Evolutionary conservation across 352 stramenopile species (phyloP).

Genomic region (Phytopythium cucurbitacearum): DNA sequence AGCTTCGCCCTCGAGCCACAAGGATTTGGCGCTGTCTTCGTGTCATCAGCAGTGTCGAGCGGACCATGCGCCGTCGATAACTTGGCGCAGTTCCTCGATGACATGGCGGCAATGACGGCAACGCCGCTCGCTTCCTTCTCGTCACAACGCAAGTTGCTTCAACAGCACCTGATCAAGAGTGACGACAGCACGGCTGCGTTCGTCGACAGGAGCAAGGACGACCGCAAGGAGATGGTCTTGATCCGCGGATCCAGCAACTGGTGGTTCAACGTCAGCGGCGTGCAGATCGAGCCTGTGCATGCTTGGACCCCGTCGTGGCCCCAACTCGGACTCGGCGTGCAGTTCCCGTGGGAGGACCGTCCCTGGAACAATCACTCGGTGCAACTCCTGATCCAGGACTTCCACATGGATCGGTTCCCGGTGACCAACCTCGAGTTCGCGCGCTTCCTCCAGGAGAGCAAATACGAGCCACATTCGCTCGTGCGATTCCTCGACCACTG

Average conservation of each 20-base stretch:
- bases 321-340: constrained; percentile 64
- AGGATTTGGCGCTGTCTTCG: constrained; percentile 57
- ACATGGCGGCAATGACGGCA: constrained; percentile 46
- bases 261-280: constrained; percentile 79
- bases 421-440: constrained; percentile 76
- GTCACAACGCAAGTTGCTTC: constrained; percentile 27
- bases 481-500: constrained; percentile 76
- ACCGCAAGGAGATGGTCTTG: constrained; percentile 37
- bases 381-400: constrained; percentile 57
- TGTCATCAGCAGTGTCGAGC: constrained; percentile 9
- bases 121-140: constrained; percentile 45
- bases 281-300: constrained; percentile 76
- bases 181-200: not conserved
- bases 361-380: constrained; percentile 79
- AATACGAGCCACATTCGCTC: constrained; percentile 49
- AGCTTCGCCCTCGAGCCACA: constrained; percentile 45
- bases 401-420: constrained; percentile 65
- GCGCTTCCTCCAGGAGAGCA: constrained; percentile 44
- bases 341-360: constrained; percentile 79
- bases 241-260: constrained; percentile 44
- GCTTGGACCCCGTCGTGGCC: constrained; percentile 58
- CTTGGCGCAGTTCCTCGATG: constrained; percentile 33
- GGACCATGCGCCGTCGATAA: constrained; percentile 9
- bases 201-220: not conserved
- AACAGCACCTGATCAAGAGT: constrained; percentile 24